phyloP scores from a whole-genome alignment of 2,329 filamentous ascomycete species.

The Hypocrella siamensis region DNA sequence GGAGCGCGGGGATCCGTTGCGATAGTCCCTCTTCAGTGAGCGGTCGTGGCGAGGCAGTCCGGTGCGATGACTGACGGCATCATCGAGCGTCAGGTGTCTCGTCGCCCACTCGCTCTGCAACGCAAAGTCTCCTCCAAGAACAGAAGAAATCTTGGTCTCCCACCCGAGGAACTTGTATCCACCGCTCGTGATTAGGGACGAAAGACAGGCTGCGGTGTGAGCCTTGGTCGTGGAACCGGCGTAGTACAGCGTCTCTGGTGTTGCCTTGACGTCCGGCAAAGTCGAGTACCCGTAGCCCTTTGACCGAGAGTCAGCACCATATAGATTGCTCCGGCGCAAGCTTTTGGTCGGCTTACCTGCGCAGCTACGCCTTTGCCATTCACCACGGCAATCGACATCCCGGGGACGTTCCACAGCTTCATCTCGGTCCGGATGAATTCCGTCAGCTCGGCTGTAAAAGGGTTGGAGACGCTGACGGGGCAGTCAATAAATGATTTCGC shows the following conservation, averaged over 20 bases:
- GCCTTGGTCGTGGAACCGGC: constrained; percentile 40
- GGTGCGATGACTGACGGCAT: constrained; percentile 33
- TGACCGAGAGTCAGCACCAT: not conserved
- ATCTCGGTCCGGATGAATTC: constrained; percentile 6
- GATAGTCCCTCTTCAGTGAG: constrained; percentile 6
- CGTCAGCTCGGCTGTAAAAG: constrained; percentile 5
- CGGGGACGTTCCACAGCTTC: constrained; percentile 28
- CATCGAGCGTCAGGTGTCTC: too few relatives aligned
- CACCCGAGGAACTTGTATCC: constrained; percentile 4
- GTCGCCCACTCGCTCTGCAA: too few relatives aligned
- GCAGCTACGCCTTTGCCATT: constrained; percentile 25
- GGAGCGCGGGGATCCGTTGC: constrained; percentile 13
- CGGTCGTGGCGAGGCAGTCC: constrained; percentile 29
- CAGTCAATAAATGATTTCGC: not conserved
- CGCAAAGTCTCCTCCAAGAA: too few relatives aligned
- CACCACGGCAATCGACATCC: constrained; percentile 30
- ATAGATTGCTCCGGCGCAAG: not conserved
- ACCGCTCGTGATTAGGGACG: constrained; percentile 32
- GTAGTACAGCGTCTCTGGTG: constrained; percentile 34
- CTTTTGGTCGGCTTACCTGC: constrained; percentile 12
- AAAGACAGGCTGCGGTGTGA: constrained; percentile 30
- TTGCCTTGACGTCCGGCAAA: constrained; percentile 21
- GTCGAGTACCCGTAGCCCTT: constrained; percentile 13
- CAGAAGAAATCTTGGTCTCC: constrained; percentile 17
- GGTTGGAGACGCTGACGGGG: constrained; percentile 1